Percentiles rank a stretch among this genome's conserved stretches.
These are phyloP conservation scores for Vigna trinervia DNA, from an alignment of 306 rosid genomes.

Conservation along the genomic window DNA sequence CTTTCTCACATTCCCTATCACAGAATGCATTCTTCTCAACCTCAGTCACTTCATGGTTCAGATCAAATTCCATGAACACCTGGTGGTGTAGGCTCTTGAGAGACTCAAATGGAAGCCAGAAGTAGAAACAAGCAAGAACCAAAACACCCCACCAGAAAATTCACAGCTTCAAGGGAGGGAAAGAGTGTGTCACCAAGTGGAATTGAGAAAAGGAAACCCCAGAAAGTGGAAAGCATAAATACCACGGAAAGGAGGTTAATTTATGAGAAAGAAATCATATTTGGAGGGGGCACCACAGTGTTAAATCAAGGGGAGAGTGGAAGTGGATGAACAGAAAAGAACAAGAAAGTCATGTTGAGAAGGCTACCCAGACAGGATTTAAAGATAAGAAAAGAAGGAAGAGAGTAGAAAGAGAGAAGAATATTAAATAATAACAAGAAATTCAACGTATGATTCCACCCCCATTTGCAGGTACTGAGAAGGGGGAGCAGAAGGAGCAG, in stretches of 20 bases:
- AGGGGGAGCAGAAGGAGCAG: conserved; percentile 90
- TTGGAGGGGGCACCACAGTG: conserved; percentile 53
- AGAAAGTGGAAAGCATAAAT: conserved; percentile 50
- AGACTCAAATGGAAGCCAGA: conserved; percentile 45
- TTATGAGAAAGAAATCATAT: conserved; percentile 56
- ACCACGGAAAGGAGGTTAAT: conserved; percentile 61
- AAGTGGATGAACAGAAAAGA: conserved; percentile 57
- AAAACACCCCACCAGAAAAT: conserved; percentile 34
- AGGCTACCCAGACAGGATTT: conserved; percentile 42
- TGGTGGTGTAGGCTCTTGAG: conserved; percentile 39
- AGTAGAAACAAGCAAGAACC: conserved; percentile 24
- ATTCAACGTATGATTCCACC: conserved; percentile 87
- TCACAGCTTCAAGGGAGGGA: conserved; percentile 21
- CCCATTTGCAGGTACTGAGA: conserved; percentile 85
- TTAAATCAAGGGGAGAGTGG: conserved; percentile 47
- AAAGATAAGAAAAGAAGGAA: conserved; percentile 41
- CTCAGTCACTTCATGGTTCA: conserved; percentile 81
- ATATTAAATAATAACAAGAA: conserved; percentile 80
- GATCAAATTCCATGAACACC: conserved; percentile 97
- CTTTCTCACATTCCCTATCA: conserved; percentile 67
- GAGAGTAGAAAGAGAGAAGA: conserved; percentile 24
- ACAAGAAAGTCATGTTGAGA: conserved; percentile 54
- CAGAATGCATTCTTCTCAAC: conserved; percentile 67
- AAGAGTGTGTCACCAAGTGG: conserved; percentile 50
- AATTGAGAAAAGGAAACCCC: conserved; percentile 43